phyloP scores from a whole-genome alignment of 2,329 filamentous ascomycete genomes.

The Sarocladium strictum region DNA sequence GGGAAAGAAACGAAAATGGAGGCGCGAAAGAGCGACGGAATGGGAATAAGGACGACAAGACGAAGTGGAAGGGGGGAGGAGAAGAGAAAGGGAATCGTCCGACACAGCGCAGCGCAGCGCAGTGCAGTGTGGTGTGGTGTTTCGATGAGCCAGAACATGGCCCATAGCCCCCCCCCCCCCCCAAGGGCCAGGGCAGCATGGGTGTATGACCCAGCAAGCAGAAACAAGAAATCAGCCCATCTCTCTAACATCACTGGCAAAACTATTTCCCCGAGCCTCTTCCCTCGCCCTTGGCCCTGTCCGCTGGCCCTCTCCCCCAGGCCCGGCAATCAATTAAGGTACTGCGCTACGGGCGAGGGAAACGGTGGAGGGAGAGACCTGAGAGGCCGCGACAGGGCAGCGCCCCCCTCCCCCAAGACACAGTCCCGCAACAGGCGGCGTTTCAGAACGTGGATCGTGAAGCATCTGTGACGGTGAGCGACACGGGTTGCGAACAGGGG shows the following conservation, averaged over 20 bases:
- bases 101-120: background rate
- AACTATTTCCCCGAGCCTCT: background rate
- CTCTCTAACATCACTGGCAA: background rate
- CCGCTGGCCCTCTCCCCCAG: too few relatives aligned
- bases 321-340: too few relatives aligned
- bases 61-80: background rate
- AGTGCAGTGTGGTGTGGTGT: background rate
- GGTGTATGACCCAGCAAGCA: conserved; percentile 5
- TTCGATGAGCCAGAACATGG: background rate
- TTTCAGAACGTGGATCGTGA: conserved; percentile 6
- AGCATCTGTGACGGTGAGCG: conserved; percentile 1
- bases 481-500: background rate
- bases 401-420: background rate
- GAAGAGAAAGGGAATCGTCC: background rate
- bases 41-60: background rate
- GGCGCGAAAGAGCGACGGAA: background rate
- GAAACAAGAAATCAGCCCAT: conserved; percentile 6
- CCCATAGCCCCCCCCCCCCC: background rate
- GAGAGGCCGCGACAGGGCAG: background rate
- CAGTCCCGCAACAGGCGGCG: background rate
- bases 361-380: background rate
- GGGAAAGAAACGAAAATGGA: conserved; percentile 12
- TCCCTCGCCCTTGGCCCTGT: too few relatives aligned
- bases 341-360: too few relatives aligned
- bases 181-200: too few relatives aligned